Conservation (phyloP, 2,329 filamentous ascomycete genomes). For the Fonsecaea pedrosoi region DNA sequence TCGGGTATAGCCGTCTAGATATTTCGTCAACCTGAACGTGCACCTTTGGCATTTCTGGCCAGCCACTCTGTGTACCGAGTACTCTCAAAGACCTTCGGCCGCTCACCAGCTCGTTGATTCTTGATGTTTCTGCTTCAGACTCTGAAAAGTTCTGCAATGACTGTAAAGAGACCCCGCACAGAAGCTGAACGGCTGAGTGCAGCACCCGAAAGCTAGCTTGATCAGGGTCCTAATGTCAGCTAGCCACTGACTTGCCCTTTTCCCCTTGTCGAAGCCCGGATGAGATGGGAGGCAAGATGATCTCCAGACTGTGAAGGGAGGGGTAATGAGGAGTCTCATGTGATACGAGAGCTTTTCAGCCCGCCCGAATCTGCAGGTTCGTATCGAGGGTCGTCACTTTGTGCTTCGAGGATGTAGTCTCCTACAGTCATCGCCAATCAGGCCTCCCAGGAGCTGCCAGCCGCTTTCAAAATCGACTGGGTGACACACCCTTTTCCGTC, state of each 20-base stretch:
- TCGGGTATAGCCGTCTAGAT: neutral
- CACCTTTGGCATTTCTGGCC: neutral
- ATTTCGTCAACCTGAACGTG: neutral
- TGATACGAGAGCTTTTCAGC: conserved; percentile 2
- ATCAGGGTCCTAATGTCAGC: neutral
- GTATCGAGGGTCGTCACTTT: neutral
- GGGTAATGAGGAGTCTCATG: neutral
- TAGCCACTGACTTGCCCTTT: neutral
- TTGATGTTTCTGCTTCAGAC: neutral
- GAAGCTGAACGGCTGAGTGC: neutral
- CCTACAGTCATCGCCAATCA: neutral
- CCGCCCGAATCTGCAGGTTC: neutral
- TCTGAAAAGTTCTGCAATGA: neutral
- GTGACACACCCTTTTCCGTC: neutral
- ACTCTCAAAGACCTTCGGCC: too few species aligned
- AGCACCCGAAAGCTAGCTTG: neutral
- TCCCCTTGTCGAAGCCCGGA: neutral
- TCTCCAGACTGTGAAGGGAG: neutral
- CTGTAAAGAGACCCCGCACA: neutral
- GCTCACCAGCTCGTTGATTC: neutral
- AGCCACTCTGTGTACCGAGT: neutral
- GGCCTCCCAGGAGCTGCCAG: neutral
- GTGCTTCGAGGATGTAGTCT: neutral
- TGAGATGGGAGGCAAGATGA: neutral
- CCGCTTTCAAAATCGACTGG: neutral